Percentiles rank a stretch among this genome's conserved stretches.
Conservation (phyloP, 768 basidiomycete species). For the Tricholoma saponaceum region DNA sequence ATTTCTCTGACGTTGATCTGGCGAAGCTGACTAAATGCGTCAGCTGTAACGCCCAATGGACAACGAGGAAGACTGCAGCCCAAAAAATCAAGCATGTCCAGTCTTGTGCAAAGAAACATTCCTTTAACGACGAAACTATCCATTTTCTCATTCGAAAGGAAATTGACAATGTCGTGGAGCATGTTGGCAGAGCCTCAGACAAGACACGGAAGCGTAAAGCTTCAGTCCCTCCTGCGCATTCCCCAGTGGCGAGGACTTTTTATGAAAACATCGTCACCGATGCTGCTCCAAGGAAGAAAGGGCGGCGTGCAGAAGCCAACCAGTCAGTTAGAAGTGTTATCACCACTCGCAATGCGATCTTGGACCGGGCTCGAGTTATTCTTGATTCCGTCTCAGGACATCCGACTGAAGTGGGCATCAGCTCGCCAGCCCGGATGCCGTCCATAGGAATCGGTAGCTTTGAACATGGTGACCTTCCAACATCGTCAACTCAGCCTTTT, state of each 20-base stretch:
- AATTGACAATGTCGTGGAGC: conserved; percentile 18
- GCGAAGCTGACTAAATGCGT: conserved; percentile 53
- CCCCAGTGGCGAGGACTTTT: conserved; percentile 33
- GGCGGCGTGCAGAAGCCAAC: conserved; percentile 30
- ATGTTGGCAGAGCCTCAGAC: conserved; percentile 13
- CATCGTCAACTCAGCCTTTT: conserved; percentile 38
- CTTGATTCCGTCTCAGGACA: conserved; percentile 18
- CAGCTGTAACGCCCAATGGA: conserved; percentile 66
- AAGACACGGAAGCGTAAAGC: conserved; percentile 21
- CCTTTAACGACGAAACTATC: conserved; percentile 52
- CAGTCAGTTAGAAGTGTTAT: conserved; percentile 43
- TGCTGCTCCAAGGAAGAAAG: conserved; percentile 43
- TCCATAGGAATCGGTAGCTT: conserved; percentile 1
- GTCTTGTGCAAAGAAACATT: conserved; percentile 61
- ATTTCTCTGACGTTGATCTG: conserved; percentile 46
- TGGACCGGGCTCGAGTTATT: conserved; percentile 32
- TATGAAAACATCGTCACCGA: conserved; percentile 51
- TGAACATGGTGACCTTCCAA: conserved; percentile 8
- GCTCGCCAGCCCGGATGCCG: conserved; percentile 12
- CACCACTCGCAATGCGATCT: conserved; percentile 42
- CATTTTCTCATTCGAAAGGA: conserved; percentile 48
- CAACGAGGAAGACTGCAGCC: conserved; percentile 53
- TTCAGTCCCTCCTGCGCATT: conserved; percentile 2
- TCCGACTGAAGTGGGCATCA: conserved; percentile 7
- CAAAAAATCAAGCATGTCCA: conserved; percentile 69